phyloP scores from a whole-genome alignment of 2,329 filamentous ascomycete species.

The Diplodia scrobiculata region DNA sequence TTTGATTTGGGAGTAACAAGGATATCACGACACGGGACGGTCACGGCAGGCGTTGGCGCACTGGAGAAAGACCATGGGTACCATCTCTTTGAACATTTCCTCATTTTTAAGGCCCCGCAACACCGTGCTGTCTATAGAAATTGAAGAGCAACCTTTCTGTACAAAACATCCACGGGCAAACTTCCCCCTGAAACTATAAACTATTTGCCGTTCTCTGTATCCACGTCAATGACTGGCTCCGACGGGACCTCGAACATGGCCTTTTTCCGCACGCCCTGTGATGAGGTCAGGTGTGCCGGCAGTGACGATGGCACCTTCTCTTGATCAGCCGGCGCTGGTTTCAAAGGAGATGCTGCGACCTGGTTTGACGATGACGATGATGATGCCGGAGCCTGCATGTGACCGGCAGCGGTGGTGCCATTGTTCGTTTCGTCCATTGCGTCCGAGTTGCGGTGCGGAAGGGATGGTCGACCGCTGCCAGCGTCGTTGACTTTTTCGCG shows the following conservation, averaged over 20 bases:
- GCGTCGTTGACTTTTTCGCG: not conserved
- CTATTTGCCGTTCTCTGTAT: conserved; percentile 31
- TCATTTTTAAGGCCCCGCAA: not conserved
- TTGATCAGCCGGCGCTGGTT: not conserved
- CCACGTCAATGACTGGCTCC: conserved; percentile 47
- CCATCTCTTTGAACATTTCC: not conserved
- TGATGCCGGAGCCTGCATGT: not conserved
- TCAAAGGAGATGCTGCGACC: not conserved
- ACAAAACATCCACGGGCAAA: not conserved
- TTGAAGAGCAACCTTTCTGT: not conserved
- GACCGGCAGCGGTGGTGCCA: not conserved
- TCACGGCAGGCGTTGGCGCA: conserved; percentile 2
- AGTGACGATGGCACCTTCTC: conserved; percentile 33
- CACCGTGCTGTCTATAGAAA: not conserved
- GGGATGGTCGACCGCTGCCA: not conserved
- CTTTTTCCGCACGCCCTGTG: conserved; percentile 39
- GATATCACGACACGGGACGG: not conserved
- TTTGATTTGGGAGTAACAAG: not conserved
- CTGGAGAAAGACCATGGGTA: not conserved
- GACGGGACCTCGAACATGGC: conserved; percentile 50
- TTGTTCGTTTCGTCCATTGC: not conserved
- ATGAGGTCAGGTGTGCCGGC: conserved; percentile 35
- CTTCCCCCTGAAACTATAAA: not conserved
- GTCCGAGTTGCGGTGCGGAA: conserved; percentile 14
- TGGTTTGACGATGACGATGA: not conserved